phyloP scores from a whole-genome alignment of 371 early-diverging fungal species.

The Mucor sp. region DNA sequence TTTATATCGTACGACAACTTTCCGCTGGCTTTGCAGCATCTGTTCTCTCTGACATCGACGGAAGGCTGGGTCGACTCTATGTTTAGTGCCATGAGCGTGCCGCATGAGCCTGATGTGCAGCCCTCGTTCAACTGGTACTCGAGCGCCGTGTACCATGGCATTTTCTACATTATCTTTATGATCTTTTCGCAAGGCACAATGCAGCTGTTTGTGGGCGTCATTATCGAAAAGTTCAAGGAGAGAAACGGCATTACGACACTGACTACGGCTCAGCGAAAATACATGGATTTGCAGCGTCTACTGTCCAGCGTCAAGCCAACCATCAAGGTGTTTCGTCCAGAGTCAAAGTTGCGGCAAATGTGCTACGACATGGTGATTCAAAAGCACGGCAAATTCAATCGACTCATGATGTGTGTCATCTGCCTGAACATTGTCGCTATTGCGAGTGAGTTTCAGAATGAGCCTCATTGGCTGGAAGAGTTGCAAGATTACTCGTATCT shows the following conservation, averaged over 20 bases:
- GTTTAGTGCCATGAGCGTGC: conserved; percentile 55
- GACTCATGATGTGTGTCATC: conserved; percentile 51
- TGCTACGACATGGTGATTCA: conserved; percentile 58
- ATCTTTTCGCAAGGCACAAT: conserved; percentile 60
- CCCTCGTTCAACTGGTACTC: conserved; percentile 49
- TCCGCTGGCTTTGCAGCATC: conserved; percentile 44
- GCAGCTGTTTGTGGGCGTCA: conserved; percentile 65
- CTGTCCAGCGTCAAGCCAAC: conserved; percentile 58
- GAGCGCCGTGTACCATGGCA: conserved; percentile 52
- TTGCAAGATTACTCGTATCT: conserved; percentile 51
- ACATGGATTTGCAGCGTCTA: conserved; percentile 57
- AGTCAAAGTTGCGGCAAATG: conserved; percentile 39
- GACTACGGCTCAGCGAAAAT: conserved; percentile 58
- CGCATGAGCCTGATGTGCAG: conserved; percentile 50
- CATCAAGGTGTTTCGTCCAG: conserved; percentile 49
- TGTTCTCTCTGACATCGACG: conserved; percentile 60
- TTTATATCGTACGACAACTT: conserved; percentile 56
- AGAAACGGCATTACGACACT: conserved; percentile 59
- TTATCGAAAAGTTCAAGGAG: conserved; percentile 65
- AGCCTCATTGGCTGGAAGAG: conserved; percentile 39
- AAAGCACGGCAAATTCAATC: conserved; percentile 55
- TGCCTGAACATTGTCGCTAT: conserved; percentile 44
- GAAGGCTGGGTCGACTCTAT: conserved; percentile 62
- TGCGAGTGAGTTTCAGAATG: conserved; percentile 43
- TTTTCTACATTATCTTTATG: conserved; percentile 61